Evolutionary conservation across 2,329 filamentous ascomycete genomes (phyloP).

Genomic region (Clonostachys rosea): DNA sequence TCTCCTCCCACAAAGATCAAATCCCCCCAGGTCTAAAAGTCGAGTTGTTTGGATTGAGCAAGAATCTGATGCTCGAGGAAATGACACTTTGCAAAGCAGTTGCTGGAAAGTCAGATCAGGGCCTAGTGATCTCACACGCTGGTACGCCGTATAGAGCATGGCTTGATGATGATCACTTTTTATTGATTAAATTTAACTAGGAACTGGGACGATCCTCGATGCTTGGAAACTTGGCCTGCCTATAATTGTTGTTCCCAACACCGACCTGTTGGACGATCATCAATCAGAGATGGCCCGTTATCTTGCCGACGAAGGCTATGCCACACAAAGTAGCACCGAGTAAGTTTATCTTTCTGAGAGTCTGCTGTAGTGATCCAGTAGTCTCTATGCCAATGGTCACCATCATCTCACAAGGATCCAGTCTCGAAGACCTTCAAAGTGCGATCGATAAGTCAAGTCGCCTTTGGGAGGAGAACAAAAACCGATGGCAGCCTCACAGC

Average conservation of each 20-base stretch:
- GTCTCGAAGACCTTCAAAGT: conserved; percentile 22
- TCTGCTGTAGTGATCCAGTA: background rate
- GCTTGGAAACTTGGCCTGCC: conserved; percentile 69
- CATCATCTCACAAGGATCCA: conserved; percentile 5
- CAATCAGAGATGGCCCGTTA: conserved; percentile 82
- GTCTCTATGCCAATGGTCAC: background rate
- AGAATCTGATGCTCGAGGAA: conserved; percentile 28
- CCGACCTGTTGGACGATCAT: conserved; percentile 79
- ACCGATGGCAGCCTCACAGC: conserved; percentile 24
- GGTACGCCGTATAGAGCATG: conserved; percentile 45
- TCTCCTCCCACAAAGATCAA: conserved; percentile 10
- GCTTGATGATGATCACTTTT: background rate
- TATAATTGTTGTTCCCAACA: conserved; percentile 88
- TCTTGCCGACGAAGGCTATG: conserved; percentile 70
- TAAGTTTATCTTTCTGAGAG: conserved; percentile 32
- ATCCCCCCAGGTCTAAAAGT: conserved; percentile 16
- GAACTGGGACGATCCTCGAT: conserved; percentile 85
- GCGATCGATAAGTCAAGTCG: conserved; percentile 28
- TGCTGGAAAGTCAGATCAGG: conserved; percentile 46
- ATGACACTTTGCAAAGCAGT: conserved; percentile 50
- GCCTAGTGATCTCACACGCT: conserved; percentile 83
- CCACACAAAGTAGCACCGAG: conserved; percentile 65
- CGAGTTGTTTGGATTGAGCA: conserved; percentile 21
- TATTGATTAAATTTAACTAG: conserved; percentile 33
- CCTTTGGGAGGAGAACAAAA: conserved; percentile 25